These are phyloP conservation scores for Myrica gale DNA, from an alignment of 306 rosid genomes.

Conservation along the genomic window DNA sequence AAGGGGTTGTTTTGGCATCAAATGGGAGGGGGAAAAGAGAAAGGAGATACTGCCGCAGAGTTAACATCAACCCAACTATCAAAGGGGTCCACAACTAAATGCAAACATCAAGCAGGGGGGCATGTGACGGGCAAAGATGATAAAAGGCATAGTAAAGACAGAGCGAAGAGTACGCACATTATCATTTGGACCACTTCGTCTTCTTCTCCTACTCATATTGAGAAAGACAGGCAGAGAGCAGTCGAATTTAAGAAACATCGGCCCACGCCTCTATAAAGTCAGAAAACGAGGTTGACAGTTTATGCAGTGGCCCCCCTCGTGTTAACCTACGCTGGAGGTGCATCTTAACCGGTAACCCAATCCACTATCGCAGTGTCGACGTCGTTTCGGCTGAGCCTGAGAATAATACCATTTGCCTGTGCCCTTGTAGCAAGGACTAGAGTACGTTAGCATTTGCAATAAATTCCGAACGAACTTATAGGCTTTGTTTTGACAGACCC, in stretches of 20 bases:
- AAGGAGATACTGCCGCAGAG: slow-evolving; percentile 24
- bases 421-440: too few species aligned
- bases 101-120: slow-evolving; percentile 50
- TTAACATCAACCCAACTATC: slow-evolving; percentile 58
- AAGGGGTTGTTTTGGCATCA: too few species aligned
- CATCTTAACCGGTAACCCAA: slow-evolving; percentile 11
- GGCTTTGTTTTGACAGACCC: too few species aligned
- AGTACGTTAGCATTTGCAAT: too few species aligned
- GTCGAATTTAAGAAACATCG: slow-evolving; percentile 68
- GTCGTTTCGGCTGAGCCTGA: too few species aligned
- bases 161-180: slow-evolving; percentile 35
- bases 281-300: slow-evolving; percentile 59
- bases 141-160: slow-evolving; percentile 44
- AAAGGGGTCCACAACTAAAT: slow-evolving; percentile 56
- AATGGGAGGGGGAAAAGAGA: slow-evolving; percentile 17
- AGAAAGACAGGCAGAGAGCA: slow-evolving; percentile 36
- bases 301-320: slow-evolving; percentile 32
- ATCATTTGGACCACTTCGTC: slow-evolving; percentile 49
- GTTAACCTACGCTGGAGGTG: slow-evolving; percentile 23
- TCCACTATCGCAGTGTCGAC: too few species aligned
- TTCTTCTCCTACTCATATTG: slow-evolving; percentile 15
- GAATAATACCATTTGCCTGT: too few species aligned
- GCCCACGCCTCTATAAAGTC: slow-evolving; percentile 61
- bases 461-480: too few species aligned
- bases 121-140: slow-evolving; percentile 55